Evolutionary conservation across 2,329 filamentous ascomycete species (phyloP).

Genomic region (Septoria linicola): DNA sequence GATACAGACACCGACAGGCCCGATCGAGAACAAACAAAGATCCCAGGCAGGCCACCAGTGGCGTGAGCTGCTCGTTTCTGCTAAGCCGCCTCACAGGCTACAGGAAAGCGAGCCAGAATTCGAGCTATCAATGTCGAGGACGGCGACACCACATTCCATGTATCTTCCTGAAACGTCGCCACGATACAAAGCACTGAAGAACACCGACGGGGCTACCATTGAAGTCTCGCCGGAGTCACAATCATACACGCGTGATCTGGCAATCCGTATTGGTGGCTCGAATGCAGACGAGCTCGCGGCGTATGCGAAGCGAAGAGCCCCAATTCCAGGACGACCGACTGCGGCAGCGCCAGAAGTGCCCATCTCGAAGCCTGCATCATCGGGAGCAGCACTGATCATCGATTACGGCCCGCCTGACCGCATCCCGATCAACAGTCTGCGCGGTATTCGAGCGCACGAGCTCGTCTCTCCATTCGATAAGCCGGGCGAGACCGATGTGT

Average conservation of each 20-base stretch:
- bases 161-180: conserved; percentile 80
- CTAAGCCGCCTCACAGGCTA: conserved; percentile 53
- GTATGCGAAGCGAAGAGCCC: conserved; percentile 23
- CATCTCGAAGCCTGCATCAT: conserved; percentile 59
- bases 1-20: conserved; percentile 49
- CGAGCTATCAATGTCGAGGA: conserved; percentile 73
- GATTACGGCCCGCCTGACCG: conserved; percentile 83
- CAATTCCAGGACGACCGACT: conserved; percentile 24
- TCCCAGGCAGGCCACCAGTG: conserved; percentile 59
- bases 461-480: conserved; percentile 74
- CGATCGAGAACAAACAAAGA: conserved; percentile 43
- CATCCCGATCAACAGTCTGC: conserved; percentile 83
- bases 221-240: conserved; percentile 89
- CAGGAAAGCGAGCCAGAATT: conserved; percentile 68
- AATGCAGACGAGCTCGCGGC: conserved; percentile 32
- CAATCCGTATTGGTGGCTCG: conserved; percentile 74
- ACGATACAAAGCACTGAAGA: conserved; percentile 74
- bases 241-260: conserved; percentile 77
- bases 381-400: conserved; percentile 88
- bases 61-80: conserved; percentile 78
- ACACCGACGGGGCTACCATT: conserved; percentile 67
- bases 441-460: conserved; percentile 78
- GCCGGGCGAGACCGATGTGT: conserved; percentile 83
- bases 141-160: conserved; percentile 75
- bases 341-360: conserved; percentile 33